A percentile compares a stretch with the other conserved stretches of the same genome.
Evolutionary conservation across 2,329 filamentous ascomycete genomes (phyloP).

Genomic region (Beauveria sp.): DNA sequence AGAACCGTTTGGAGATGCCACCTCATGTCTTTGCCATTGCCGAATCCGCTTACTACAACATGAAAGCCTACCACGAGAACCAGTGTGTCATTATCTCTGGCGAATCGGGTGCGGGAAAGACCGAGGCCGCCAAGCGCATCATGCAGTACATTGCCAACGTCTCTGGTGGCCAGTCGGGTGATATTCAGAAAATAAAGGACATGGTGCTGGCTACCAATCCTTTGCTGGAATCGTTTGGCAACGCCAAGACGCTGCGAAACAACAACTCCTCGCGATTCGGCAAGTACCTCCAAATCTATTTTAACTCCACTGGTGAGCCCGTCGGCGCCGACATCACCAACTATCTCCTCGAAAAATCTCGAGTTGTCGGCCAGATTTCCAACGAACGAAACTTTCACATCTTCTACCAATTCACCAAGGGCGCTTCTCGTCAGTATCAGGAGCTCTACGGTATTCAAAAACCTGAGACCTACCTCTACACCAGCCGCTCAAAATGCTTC

Average conservation of each 20-base stretch:
- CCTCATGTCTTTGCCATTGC: slow-evolving; percentile 97
- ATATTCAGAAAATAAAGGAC: slow-evolving; percentile 95
- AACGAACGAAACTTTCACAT: slow-evolving; percentile 99
- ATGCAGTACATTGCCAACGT: slow-evolving; percentile 99
- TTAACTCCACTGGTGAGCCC: slow-evolving; percentile 85
- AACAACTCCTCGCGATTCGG: slow-evolving; percentile 99
- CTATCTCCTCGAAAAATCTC: slow-evolving; percentile 89
- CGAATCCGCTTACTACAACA: slow-evolving; percentile 96
- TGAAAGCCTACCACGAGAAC: slow-evolving; percentile 99
- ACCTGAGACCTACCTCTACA: slow-evolving; percentile 89
- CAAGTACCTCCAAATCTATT: slow-evolving; percentile 96
- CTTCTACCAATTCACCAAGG: slow-evolving; percentile 98
- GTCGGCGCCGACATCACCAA: slow-evolving; percentile 97
- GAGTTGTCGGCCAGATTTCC: slow-evolving; percentile 88
- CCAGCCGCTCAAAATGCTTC: slow-evolving; percentile 87
- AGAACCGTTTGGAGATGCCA: slow-evolving; percentile 91
- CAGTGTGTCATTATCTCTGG: slow-evolving; percentile 99
- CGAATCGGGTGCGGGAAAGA: slow-evolving; percentile 97
- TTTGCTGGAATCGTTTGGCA: slow-evolving; percentile 92
- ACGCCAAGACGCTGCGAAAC: slow-evolving; percentile 94
- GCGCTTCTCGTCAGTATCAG: slow-evolving; percentile 77
- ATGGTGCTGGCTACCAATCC: slow-evolving; percentile 99
- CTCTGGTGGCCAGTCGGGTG: slow-evolving; percentile 74
- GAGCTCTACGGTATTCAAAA: slow-evolving; percentile 85
- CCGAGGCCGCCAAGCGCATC: slow-evolving; percentile 93